A percentile compares a stretch with the other conserved stretches of the same genome.
Evolutionary conservation across 2,329 filamentous ascomycete species (phyloP).

Genomic region (Corynespora cassiicola): DNA sequence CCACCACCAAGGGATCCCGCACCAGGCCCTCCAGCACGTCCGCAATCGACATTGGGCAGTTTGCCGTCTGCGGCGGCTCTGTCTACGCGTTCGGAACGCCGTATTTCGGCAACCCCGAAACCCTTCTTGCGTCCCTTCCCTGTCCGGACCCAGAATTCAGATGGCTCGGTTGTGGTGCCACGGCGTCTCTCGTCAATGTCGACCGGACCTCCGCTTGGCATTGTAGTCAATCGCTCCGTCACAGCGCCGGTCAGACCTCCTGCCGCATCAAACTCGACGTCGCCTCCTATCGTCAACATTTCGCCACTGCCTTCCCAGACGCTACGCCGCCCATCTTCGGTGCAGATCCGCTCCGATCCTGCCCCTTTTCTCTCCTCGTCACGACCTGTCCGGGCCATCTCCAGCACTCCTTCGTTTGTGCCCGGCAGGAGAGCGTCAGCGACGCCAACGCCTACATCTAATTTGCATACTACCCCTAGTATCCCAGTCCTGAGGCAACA

Average conservation of each 20-base stretch:
- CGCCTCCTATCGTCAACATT: constrained; percentile 10
- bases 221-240: constrained; percentile 37
- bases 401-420: constrained; percentile 39
- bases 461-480: constrained; percentile 26
- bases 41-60: constrained; percentile 30
- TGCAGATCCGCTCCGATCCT: constrained; percentile 51
- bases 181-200: constrained; percentile 38
- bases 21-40: constrained; percentile 32
- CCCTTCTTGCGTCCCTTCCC: constrained; percentile 45
- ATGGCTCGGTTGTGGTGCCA: constrained; percentile 30
- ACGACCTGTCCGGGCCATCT: constrained; percentile 36
- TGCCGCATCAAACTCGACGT: constrained; percentile 17
- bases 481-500: constrained; percentile 35
- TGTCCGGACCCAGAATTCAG: constrained; percentile 36
- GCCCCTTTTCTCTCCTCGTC: constrained; percentile 52
- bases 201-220: constrained; percentile 28
- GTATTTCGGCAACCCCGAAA: constrained; percentile 42
- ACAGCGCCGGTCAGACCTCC: constrained; percentile 32
- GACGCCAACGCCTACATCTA: constrained; percentile 12
- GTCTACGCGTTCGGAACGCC: constrained; percentile 18
- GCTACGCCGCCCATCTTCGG: constrained; percentile 50
- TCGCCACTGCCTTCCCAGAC: constrained; percentile 24
- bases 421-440: constrained; percentile 28
- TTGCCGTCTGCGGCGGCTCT: constrained; percentile 11
- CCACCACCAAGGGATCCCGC: constrained; percentile 35